A percentile compares a stretch with the other conserved stretches of the same genome.
These are phyloP conservation scores for Raphidocelis subcapitata DNA, from an alignment of 139 green algal species.

Conservation along the genomic window DNA sequence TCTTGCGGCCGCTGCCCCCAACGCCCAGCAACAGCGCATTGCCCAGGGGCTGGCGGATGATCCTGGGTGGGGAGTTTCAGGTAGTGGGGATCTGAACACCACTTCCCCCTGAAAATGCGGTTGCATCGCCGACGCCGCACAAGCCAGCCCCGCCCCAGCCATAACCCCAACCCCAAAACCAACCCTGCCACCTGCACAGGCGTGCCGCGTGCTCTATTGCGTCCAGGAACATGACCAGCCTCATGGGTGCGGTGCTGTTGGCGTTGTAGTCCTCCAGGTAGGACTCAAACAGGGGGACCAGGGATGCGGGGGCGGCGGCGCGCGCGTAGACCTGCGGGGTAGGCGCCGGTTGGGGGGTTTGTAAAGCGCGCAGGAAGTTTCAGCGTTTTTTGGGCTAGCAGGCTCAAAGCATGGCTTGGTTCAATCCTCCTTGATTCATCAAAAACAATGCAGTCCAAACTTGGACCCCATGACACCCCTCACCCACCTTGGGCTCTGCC, in stretches of 20 bases:
- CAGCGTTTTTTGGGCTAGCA: background rate
- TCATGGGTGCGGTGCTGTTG: constrained; percentile 49
- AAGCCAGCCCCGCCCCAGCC: too few species aligned
- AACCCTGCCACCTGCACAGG: constrained; percentile 43
- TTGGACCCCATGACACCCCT: background rate
- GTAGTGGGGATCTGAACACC: too few species aligned
- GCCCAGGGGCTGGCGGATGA: constrained; percentile 77
- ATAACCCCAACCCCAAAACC: background rate
- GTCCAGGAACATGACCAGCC: constrained; percentile 91
- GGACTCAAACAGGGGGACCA: constrained; percentile 57
- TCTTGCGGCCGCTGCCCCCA: constrained; percentile 80
- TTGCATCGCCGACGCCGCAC: too few species aligned
- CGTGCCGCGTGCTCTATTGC: constrained; percentile 87
- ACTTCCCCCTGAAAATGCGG: too few species aligned
- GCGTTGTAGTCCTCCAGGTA: constrained; percentile 84
- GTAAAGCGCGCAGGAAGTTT: too few species aligned
- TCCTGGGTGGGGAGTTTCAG: too few species aligned
- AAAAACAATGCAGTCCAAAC: too few species aligned
- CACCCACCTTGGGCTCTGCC: constrained; percentile 5
- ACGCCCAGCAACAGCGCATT: constrained; percentile 88
- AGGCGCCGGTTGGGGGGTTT: background rate
- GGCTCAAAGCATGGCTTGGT: background rate
- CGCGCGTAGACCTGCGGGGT: constrained; percentile 13
- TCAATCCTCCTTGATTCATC: too few species aligned
- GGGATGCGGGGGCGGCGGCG: background rate